These are phyloP conservation scores for Lupinus albus DNA, from an alignment of 306 rosid species.

Conservation along the genomic window DNA sequence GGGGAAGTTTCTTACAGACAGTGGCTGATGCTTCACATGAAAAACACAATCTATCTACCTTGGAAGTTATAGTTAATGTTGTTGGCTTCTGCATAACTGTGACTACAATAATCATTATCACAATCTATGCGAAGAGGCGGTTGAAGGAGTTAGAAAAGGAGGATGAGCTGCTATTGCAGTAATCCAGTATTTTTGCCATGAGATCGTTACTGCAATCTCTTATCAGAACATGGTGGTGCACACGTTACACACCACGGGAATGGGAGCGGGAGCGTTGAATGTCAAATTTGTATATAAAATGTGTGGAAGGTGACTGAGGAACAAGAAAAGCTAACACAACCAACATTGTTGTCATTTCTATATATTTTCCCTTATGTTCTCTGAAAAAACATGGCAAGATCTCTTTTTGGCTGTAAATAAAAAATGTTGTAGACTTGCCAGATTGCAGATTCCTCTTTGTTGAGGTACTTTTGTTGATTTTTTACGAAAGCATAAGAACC, in stretches of 20 bases:
- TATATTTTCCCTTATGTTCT: not conserved
- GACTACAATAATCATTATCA: constrained; percentile 68
- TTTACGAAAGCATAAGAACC: constrained; percentile 12
- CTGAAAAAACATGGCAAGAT: constrained; percentile 7
- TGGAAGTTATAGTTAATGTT: constrained; percentile 61
- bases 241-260: constrained; percentile 33
- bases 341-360: constrained; percentile 15
- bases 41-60: constrained; percentile 53
- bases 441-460: too few relatives aligned
- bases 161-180: constrained; percentile 58
- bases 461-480: too few relatives aligned
- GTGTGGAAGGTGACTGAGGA: constrained; percentile 19
- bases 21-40: constrained; percentile 71
- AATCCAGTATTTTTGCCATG: constrained; percentile 39
- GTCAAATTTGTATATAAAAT: not conserved
- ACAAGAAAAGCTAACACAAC: constrained; percentile 47
- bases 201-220: constrained; percentile 2
- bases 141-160: constrained; percentile 55
- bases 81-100: constrained; percentile 59
- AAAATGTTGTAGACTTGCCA: constrained; percentile 1
- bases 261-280: constrained; percentile 25
- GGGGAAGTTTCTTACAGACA: constrained; percentile 78
- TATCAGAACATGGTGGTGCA: constrained; percentile 23
- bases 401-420: not conserved
- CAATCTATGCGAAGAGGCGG: constrained; percentile 61